Conservation (phyloP, 306 rosid species). For the Begonia peltatifolia region DNA sequence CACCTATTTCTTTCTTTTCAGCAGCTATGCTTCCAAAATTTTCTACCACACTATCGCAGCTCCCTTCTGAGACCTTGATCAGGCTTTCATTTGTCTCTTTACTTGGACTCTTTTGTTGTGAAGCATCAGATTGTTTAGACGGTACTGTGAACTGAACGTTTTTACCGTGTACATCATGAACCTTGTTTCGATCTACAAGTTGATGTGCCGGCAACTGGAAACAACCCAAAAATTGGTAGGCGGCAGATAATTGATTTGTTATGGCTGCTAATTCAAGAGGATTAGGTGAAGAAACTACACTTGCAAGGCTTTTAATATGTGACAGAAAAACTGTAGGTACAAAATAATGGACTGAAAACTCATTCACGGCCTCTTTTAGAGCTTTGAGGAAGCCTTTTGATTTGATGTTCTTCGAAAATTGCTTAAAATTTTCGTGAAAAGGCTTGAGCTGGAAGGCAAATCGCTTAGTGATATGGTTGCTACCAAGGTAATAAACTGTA, state of each 20-base stretch:
- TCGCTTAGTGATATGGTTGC: slow-evolving; percentile 27
- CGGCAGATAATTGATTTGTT: slow-evolving; percentile 28
- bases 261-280: slow-evolving; percentile 21
- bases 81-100: slow-evolving; percentile 7
- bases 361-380: slow-evolving; percentile 37
- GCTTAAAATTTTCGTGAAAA: slow-evolving; percentile 23
- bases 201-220: slow-evolving; percentile 28
- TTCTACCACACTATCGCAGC: not conserved
- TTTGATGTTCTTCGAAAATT: slow-evolving; percentile 16
- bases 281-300: slow-evolving; percentile 17
- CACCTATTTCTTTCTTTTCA: not conserved
- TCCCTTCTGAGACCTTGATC: not conserved
- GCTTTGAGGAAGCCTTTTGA: slow-evolving; percentile 36
- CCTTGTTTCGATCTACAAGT: slow-evolving; percentile 15
- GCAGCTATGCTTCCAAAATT: slow-evolving; percentile 4
- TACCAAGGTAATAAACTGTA: slow-evolving; percentile 27
- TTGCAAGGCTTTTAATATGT: slow-evolving; percentile 21
- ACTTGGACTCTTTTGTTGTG: not conserved
- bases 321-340: slow-evolving; percentile 21
- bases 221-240: slow-evolving; percentile 27
- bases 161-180: slow-evolving; percentile 6
- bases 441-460: slow-evolving; percentile 21
- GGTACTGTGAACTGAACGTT: slow-evolving; percentile 3
- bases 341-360: slow-evolving; percentile 22
- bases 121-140: not conserved